Evolutionary conservation across 2,329 filamentous ascomycete genomes (phyloP).

Genomic region (Beauveria caledonica): DNA sequence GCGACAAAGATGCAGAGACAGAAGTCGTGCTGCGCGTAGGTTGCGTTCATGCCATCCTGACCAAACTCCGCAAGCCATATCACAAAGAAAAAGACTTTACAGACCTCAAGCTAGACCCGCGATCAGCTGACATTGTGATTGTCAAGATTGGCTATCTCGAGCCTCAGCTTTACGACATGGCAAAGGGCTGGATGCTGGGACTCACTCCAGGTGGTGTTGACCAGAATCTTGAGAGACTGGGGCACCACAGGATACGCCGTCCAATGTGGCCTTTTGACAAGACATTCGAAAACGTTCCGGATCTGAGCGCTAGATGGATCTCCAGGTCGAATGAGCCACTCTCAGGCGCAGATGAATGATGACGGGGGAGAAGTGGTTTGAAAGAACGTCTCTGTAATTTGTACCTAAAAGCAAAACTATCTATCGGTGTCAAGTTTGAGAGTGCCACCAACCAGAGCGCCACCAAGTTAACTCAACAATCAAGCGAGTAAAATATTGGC

Average conservation of each 20-base stretch:
- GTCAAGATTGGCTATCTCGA: constrained; percentile 50
- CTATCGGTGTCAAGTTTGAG: background rate
- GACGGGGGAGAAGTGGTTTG: background rate
- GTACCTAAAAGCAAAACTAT: background rate
- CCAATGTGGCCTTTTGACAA: constrained; percentile 34
- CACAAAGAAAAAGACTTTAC: constrained; percentile 45
- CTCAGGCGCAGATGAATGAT: constrained; percentile 11
- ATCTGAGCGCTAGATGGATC: constrained; percentile 17
- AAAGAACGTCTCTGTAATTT: background rate
- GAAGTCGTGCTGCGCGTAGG: constrained; percentile 44
- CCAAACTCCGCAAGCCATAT: constrained; percentile 44
- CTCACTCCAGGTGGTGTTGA: constrained; percentile 47
- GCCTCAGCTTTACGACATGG: constrained; percentile 46
- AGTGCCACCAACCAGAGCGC: no score
- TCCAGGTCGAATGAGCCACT: constrained; percentile 15
- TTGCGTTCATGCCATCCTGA: constrained; percentile 43
- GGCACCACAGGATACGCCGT: constrained; percentile 37
- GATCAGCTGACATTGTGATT: constrained; percentile 40
- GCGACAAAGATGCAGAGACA: constrained; percentile 37
- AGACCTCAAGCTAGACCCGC: constrained; percentile 36
- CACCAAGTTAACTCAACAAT: no score
- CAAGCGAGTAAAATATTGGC: no score
- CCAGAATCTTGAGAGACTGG: constrained; percentile 40
- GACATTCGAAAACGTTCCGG: constrained; percentile 14
- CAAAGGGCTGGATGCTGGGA: constrained; percentile 44